Evolutionary conservation across 2,329 filamentous ascomycete species (phyloP).

Genomic region (Fusarium sp.): DNA sequence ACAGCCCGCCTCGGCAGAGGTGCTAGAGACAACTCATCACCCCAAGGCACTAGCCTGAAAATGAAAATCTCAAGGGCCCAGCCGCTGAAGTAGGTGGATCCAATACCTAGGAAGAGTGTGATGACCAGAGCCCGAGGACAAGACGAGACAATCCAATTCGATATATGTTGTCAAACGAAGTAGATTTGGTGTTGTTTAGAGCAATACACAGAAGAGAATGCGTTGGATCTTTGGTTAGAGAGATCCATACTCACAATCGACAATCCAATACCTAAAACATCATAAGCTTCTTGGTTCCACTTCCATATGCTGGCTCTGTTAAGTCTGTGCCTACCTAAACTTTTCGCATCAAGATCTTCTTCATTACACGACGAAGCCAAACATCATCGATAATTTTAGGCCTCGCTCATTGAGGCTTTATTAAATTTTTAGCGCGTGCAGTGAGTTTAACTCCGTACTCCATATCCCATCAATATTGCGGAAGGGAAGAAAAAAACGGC

Average conservation of each 20-base stretch:
- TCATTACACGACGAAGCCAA: neutral
- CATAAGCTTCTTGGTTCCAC: slow-evolving; percentile 3
- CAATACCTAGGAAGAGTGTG: neutral
- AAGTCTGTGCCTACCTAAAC: neutral
- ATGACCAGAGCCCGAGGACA: neutral
- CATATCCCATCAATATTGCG: slow-evolving; percentile 1
- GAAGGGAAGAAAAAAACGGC: slow-evolving; percentile 6
- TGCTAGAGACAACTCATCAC: slow-evolving; percentile 54
- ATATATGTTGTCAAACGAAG: neutral
- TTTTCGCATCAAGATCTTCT: neutral
- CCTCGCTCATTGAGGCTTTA: neutral
- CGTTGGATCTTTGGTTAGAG: neutral
- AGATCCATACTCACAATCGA: neutral
- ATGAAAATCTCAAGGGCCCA: slow-evolving; percentile 18
- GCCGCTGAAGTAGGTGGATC: slow-evolving; percentile 4
- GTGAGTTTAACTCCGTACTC: slow-evolving; percentile 7
- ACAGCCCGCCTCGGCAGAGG: slow-evolving; percentile 48
- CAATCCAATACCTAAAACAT: neutral
- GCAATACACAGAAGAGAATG: neutral
- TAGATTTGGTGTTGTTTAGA: neutral
- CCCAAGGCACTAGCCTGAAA: slow-evolving; percentile 29
- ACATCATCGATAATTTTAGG: slow-evolving; percentile 10
- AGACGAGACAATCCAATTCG: neutral
- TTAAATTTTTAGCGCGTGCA: slow-evolving; percentile 5
- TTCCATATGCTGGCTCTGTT: neutral